Conservation (phyloP, 2,329 filamentous ascomycete species). For the Xylaria sp. region DNA sequence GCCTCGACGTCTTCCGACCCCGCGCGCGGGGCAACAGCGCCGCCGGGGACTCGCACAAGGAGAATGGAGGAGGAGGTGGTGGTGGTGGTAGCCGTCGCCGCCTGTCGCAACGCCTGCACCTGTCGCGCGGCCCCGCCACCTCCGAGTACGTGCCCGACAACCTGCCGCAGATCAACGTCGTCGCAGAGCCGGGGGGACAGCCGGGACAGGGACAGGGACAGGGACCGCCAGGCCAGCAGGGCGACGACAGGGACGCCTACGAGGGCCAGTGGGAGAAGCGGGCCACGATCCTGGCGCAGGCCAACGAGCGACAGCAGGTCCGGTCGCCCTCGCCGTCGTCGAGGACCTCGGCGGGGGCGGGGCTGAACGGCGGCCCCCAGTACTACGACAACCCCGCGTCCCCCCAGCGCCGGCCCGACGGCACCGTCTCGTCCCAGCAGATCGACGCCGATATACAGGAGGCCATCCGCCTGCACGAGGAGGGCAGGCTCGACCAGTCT, state of each 20-base stretch:
- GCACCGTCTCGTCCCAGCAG: conserved; percentile 51
- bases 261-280: conserved; percentile 90
- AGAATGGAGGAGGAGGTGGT: conserved; percentile 30
- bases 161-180: conserved; percentile 70
- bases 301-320: conserved; percentile 54
- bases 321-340: conserved; percentile 38
- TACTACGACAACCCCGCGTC: conserved; percentile 25
- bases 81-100: conserved; percentile 48
- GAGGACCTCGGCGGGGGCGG: conserved; percentile 35
- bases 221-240: neutral
- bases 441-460: conserved; percentile 81
- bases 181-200: conserved; percentile 31
- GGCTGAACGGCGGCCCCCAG: no score
- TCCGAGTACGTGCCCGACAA: conserved; percentile 78
- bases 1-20: conserved; percentile 49
- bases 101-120: conserved; percentile 71
- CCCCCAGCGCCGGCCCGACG: conserved; percentile 24
- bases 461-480: conserved; percentile 92
- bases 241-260: conserved; percentile 41
- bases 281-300: conserved; percentile 82
- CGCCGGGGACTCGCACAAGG: conserved; percentile 42
- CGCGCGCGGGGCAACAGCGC: conserved; percentile 54
- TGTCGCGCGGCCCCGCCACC: conserved; percentile 58
- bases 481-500: conserved; percentile 74
- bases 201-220: conserved; percentile 3